A percentile compares a stretch with the other conserved stretches of the same genome.
Conservation (phyloP, 202 grass and related monocot species). For the Digitaria exilis region DNA sequence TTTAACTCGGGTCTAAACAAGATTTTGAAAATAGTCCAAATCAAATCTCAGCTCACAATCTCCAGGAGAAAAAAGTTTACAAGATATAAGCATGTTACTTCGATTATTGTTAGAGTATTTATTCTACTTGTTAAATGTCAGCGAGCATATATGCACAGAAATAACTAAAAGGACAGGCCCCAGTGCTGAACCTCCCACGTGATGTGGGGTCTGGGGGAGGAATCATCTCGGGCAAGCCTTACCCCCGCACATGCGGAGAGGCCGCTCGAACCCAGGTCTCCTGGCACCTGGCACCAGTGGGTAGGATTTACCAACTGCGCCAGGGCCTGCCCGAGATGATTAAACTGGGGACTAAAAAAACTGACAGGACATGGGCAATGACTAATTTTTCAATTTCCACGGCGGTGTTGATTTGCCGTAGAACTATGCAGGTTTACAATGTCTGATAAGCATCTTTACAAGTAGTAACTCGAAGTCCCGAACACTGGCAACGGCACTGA, state of each 20-base stretch:
- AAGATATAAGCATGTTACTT: background rate
- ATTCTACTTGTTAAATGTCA: background rate
- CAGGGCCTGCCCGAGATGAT: no score
- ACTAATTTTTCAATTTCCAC: background rate
- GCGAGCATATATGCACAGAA: background rate
- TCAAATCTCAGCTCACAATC: background rate
- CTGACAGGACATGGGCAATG: background rate
- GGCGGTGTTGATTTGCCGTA: conserved; percentile 13
- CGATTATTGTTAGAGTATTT: background rate
- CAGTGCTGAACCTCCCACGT: no score
- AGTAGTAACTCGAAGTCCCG: conserved; percentile 1
- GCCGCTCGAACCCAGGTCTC: no score
- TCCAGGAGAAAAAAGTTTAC: background rate
- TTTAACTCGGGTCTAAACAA: background rate
- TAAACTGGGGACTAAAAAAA: background rate
- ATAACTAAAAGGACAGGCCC: no score
- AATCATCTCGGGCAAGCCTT: no score
- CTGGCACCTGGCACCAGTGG: no score
- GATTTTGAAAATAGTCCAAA: background rate
- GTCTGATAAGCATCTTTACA: conserved; percentile 18
- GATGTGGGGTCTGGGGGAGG: no score
- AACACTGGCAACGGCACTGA: background rate
- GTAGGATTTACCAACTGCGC: no score
- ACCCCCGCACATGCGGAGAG: no score
- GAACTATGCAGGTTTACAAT: conserved; percentile 11